A percentile compares a stretch with the other conserved stretches of the same genome.
phyloP scores from a whole-genome alignment of 2,329 filamentous ascomycete genomes.

The Capronia americana region DNA sequence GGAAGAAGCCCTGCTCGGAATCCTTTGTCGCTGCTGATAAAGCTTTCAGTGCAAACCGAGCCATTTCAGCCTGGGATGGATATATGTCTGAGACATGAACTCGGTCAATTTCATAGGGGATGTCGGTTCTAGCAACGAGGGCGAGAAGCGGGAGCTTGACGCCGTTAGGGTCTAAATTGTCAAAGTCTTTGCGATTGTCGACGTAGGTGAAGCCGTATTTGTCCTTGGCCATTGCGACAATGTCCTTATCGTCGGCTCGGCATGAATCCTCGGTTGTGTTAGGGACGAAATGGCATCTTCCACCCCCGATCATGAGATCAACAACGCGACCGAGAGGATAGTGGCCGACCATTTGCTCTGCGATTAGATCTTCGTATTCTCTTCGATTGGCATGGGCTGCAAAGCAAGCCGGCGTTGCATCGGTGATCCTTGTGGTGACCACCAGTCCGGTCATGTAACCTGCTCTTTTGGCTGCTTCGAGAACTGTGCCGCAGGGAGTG shows the following conservation, averaged over 20 bases:
- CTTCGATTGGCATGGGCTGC: conserved; percentile 83
- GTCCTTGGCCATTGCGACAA: conserved; percentile 73
- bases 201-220: conserved; percentile 80
- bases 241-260: conserved; percentile 76
- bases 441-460: conserved; percentile 94
- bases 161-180: conserved; percentile 69
- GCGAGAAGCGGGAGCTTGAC: conserved; percentile 83
- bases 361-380: conserved; percentile 85
- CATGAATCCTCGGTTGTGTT: conserved; percentile 84
- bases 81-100: conserved; percentile 78
- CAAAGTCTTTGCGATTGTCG: conserved; percentile 74
- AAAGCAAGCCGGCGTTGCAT: conserved; percentile 96
- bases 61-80: conserved; percentile 91
- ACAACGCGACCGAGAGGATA: conserved; percentile 85
- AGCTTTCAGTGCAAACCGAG: conserved; percentile 77
- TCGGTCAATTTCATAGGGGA: conserved; percentile 94
- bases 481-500: conserved; percentile 84
- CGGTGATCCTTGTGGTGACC: conserved; percentile 92
- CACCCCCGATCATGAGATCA: conserved; percentile 91
- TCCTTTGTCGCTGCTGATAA: conserved; percentile 81
- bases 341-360: conserved; percentile 87
- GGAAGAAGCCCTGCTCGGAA: conserved; percentile 91
- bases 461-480: conserved; percentile 90
- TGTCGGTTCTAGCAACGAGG: conserved; percentile 79
- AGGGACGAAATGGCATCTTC: conserved; percentile 88